Base-by-base conservation (phyloP, 2,329 filamentous ascomycete species). In the Colletotrichum viniferum region DNA sequence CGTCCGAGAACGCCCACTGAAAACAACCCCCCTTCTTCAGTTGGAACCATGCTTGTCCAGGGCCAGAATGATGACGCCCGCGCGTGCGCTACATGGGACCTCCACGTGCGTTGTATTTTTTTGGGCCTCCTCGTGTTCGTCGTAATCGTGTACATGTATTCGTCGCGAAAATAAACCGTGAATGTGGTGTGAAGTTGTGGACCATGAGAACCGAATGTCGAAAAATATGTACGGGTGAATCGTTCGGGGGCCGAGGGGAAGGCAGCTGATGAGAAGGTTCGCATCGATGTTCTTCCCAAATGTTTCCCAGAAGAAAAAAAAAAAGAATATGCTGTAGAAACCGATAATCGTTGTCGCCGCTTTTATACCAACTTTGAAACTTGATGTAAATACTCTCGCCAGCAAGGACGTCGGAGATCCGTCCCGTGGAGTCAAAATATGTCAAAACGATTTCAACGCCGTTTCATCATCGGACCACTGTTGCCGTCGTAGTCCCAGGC, bases 401-500 rank as follows among this genome's bases (percentile, higher is more conserved):
- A 38, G 21, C 55, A 32, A n/a, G 12, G 24, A 61, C 28, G 63
- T 58, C 28, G 55, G 38, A 43, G 21, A 48, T 16, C 26, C 28
- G 61, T 73, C 62, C 38, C 56, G 28, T 32, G 52, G 63, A 14
- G 61, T 48, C 69, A 68, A 48, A 48, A 36, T 60, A 48, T 34
- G 32, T 34, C 12, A 73, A 43, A 34, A 24, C 62, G 43, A 12
- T 48, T 48, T 75, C 69, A 78, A 74, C 73, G 70, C 34, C 77
- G 76, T 67, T 80, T 83, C 76, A 76, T 77, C 72, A 81, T 78
- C 32, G 82, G 78, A 64, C 79, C 79, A 43, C 38, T 43, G 28
- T 79, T 79, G 26, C 78, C 79, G 70, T 90, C 88, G 78, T 89
- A 91, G 77, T 92, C 91, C 91, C 91, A 93, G 61, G 86, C 82